Percentiles rank a stretch among this genome's conserved stretches.
Conservation (phyloP, 2,329 filamentous ascomycete genomes). For the Penicillium sp. region DNA sequence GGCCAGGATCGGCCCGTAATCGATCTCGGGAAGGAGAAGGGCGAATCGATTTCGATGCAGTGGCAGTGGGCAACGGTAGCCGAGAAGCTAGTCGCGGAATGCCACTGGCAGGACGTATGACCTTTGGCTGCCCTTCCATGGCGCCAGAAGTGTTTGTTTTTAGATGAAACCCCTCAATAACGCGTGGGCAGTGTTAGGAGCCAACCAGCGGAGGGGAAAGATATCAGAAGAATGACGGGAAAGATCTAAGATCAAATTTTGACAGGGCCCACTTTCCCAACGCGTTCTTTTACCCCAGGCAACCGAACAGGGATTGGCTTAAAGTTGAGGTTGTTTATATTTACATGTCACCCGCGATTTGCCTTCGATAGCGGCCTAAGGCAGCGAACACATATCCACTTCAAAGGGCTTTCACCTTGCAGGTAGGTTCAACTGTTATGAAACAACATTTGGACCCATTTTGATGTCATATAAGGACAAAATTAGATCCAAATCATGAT, state of each 20-base stretch:
- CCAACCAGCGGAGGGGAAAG: conserved; percentile 5
- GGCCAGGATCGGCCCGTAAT: conserved; percentile 42
- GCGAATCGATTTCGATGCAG: conserved; percentile 43
- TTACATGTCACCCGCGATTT: conserved; percentile 14
- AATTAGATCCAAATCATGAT: background rate
- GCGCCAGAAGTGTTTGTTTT: conserved; percentile 7
- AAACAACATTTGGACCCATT: background rate
- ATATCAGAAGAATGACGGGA: background rate
- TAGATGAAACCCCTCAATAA: background rate
- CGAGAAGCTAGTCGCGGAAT: conserved; percentile 55
- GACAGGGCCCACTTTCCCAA: conserved; percentile 5
- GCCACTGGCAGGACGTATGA: conserved; percentile 32
- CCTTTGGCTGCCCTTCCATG: conserved; percentile 38
- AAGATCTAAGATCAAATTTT: conserved; percentile 1
- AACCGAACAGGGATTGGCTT: conserved; percentile 2
- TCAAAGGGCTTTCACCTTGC: background rate
- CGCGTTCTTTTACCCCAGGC: background rate
- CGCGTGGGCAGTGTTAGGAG: background rate
- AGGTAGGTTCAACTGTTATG: background rate
- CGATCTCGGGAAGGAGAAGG: conserved; percentile 51
- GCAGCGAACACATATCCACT: conserved; percentile 2
- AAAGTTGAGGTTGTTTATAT: conserved; percentile 18
- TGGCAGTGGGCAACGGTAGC: conserved; percentile 52
- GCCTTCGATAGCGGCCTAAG: conserved; percentile 13
- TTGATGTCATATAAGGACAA: background rate